Percentiles rank a stretch among this genome's conserved stretches.
These are phyloP conservation scores for Metarhizium rileyi DNA, from an alignment of 2,329 filamentous ascomycete species.

Conservation along the genomic window DNA sequence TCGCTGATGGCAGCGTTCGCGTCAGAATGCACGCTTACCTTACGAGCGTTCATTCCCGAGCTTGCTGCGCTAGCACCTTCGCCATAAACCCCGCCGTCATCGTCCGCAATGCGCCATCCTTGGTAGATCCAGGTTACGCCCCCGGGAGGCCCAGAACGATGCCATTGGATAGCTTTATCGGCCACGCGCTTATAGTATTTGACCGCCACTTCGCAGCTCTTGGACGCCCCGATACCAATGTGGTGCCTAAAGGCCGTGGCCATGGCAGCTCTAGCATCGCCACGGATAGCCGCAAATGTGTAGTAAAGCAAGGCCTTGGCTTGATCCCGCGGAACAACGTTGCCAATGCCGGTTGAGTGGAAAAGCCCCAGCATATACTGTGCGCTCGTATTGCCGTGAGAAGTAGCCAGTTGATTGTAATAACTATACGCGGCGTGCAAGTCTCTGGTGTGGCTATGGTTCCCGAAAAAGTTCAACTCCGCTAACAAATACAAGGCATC, in stretches of 20 bases:
- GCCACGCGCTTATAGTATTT: conserved; percentile 90
- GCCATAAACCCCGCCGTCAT: conserved; percentile 85
- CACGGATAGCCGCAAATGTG: conserved; percentile 79
- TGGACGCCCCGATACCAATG: conserved; percentile 72
- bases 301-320: conserved; percentile 89
- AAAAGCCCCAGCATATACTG: conserved; percentile 94
- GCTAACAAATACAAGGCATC: conserved; percentile 86
- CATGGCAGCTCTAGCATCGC: conserved; percentile 84
- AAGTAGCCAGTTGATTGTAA: conserved; percentile 67
- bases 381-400: conserved; percentile 80
- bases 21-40: conserved; percentile 64
- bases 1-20: conserved; percentile 83
- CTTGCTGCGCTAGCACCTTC: conserved; percentile 88
- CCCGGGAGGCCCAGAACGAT: conserved; percentile 81
- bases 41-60: conserved; percentile 72
- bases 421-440: conserved; percentile 69
- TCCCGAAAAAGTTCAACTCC: conserved; percentile 95
- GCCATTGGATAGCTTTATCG: conserved; percentile 83
- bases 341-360: conserved; percentile 86
- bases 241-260: conserved; percentile 81
- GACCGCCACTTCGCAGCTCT: conserved; percentile 75
- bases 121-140: conserved; percentile 70
- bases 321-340: conserved; percentile 73
- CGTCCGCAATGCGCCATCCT: conserved; percentile 79
- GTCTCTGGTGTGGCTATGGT: conserved; percentile 78